Percentiles rank a stretch among this genome's conserved stretches.
Evolutionary conservation across 2,329 filamentous ascomycete genomes (phyloP).

Genomic region (Pochonia chlamydosporia): DNA sequence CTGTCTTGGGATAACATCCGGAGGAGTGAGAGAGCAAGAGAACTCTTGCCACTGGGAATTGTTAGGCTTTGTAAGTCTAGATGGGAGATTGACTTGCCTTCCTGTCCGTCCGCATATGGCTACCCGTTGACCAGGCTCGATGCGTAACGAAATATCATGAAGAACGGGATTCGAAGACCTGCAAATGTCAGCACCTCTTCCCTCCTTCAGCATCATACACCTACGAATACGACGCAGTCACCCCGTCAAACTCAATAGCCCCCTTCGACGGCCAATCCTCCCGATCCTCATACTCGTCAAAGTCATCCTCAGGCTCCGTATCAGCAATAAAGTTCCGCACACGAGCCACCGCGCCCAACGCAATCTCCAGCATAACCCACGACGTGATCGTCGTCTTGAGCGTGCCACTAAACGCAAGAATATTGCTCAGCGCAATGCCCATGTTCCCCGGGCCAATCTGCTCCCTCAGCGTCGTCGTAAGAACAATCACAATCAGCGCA

Average conservation of each 20-base stretch:
- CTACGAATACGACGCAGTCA: constrained; percentile 3
- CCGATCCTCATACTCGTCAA: background rate
- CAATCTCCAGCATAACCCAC: constrained; percentile 31
- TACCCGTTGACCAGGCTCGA: too few species aligned
- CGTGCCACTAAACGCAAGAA: constrained; percentile 23
- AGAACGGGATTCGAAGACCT: too few species aligned
- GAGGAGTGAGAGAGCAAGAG: too few species aligned
- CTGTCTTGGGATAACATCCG: too few species aligned
- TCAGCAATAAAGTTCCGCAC: constrained; percentile 24
- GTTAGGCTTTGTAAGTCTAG: too few species aligned
- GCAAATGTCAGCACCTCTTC: too few species aligned
- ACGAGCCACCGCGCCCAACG: constrained; percentile 25
- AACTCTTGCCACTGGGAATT: too few species aligned
- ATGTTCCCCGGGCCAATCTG: constrained; percentile 25
- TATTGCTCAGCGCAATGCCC: constrained; percentile 24
- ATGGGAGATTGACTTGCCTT: too few species aligned
- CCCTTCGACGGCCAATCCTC: background rate
- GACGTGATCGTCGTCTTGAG: constrained; percentile 26
- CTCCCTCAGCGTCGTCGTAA: constrained; percentile 34
- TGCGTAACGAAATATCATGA: too few species aligned
- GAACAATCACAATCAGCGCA: too few species aligned
- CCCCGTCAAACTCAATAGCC: background rate
- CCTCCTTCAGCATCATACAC: too few species aligned
- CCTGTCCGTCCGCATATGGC: too few species aligned
- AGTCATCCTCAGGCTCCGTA: constrained; percentile 5